Evolutionary conservation across 2,329 filamentous ascomycete species (phyloP), one percentile per base, ranked within the genome.

Genomic region (Cladophialophora carrionii): DNA sequence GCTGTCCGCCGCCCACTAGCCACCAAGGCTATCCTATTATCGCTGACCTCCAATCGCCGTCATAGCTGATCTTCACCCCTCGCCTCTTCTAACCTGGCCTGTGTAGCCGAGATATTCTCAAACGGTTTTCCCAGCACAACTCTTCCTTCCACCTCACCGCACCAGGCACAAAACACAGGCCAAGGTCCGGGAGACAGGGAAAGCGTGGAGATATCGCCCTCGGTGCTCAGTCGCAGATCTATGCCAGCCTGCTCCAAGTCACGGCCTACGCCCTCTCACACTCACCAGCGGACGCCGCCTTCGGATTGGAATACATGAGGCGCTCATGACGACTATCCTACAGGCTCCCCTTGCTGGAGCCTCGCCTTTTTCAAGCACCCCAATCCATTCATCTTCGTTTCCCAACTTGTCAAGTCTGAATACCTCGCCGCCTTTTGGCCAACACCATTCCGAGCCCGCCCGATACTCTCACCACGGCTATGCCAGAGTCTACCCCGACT

Each of bases 281-380:
- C 37, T 53, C n/a, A 52, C 17, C 26, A 55, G 52, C 1, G 32
- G 14, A 46, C 10, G 8, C 59, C 22, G 8, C 59, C 32, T 22
- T 24, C 22, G 14, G n/a, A 53, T 29, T 31, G 49, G 34, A 48
- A 69, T 59, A 31, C 55, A 70, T 70, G 68, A 66, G 54, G 56
- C 59, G 41, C 63, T 68, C 60, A 79, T 79, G 78, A 75, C 77
- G 62, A 74, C 75, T 57, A 65, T 77, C 61, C 68, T 78, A 63
- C 66, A 74, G 43, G 66, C 70, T 65, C 72, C 75, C 65, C 70
- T 71, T 65, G 72, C 76, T 66, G 71, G 73, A 62, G 71, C 70
- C 65, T 73, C 74, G 58, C 72, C 68, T 61, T 75, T 76, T 64
- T 72, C 75, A 43, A 67, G 73, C 48, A 75, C 76, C 65, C 71